Evolutionary conservation across 176 grass and related monocot species (phyloP).

Genomic region (Aegilops speltoides): DNA sequence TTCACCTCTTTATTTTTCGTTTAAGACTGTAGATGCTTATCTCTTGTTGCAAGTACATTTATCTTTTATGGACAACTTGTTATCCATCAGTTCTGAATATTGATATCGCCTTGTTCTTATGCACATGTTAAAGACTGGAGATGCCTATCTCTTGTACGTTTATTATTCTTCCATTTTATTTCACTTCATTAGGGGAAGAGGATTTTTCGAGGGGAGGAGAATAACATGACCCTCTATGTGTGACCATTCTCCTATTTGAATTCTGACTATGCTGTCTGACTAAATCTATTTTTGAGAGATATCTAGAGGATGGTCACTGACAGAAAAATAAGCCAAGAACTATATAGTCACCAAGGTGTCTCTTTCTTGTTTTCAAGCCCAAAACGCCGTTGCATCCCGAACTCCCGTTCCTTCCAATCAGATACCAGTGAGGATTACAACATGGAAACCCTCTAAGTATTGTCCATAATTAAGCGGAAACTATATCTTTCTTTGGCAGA

Average conservation of each 20-base stretch:
- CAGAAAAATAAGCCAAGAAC: too few species aligned
- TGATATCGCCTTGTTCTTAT: neutral
- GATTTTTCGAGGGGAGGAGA: neutral
- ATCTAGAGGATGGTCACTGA: too few species aligned
- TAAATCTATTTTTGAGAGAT: constrained; percentile 1
- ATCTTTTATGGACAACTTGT: neutral
- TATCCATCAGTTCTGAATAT: neutral
- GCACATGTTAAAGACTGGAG: neutral
- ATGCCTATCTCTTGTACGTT: neutral
- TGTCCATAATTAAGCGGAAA: too few species aligned
- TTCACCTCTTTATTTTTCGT: neutral
- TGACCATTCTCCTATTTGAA: neutral
- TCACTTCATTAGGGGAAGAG: neutral
- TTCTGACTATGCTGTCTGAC: neutral
- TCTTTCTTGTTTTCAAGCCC: too few species aligned
- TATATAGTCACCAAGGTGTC: too few species aligned
- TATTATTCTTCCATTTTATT: neutral
- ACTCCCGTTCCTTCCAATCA: too few species aligned
- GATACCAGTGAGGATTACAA: too few species aligned
- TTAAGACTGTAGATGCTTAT: too few species aligned
- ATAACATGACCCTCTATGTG: neutral
- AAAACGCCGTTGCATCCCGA: too few species aligned
- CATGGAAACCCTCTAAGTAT: too few species aligned
- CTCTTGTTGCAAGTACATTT: neutral
- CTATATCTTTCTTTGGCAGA: too few species aligned